phyloP scores from a whole-genome alignment of 345 rosid species.

The Gynandropsis gynandra region DNA sequence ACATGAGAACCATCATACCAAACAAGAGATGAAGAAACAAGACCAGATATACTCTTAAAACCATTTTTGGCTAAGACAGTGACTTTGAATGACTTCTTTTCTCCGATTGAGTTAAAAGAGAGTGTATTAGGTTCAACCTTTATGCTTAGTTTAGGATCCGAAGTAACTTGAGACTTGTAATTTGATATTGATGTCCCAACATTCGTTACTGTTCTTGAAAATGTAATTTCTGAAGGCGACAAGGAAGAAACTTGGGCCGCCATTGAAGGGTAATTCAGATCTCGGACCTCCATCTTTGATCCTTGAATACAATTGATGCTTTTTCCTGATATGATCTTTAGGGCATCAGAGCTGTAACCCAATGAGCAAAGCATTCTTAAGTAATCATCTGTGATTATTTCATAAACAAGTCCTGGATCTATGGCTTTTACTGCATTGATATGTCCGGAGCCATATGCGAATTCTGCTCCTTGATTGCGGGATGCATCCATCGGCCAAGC shows the following conservation, averaged over 20 bases:
- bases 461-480: conserved; percentile 20
- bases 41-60: not conserved
- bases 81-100: conserved; percentile 32
- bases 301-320: conserved; percentile 24
- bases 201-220: conserved; percentile 41
- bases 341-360: conserved; percentile 9
- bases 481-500: conserved; percentile 28
- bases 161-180: conserved; percentile 24
- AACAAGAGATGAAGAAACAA: conserved; percentile 15
- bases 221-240: conserved; percentile 9
- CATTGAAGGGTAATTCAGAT: conserved; percentile 41
- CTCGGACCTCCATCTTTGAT: conserved; percentile 5
- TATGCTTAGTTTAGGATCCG: conserved; percentile 4
- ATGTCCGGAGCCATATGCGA: conserved; percentile 42
- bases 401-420: conserved; percentile 28
- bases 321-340: conserved; percentile 20
- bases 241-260: conserved; percentile 7
- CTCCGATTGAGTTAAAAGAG: conserved; percentile 25
- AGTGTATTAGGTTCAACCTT: conserved; percentile 30
- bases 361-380: conserved; percentile 31
- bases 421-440: conserved; percentile 33
- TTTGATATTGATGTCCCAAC: conserved; percentile 32
- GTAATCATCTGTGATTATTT: conserved; percentile 24
- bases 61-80: conserved; percentile 11
- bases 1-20: conserved; percentile 21